Conservation (phyloP, 192 early-diverging fungal species). For the Chytriomyces sp. region DNA sequence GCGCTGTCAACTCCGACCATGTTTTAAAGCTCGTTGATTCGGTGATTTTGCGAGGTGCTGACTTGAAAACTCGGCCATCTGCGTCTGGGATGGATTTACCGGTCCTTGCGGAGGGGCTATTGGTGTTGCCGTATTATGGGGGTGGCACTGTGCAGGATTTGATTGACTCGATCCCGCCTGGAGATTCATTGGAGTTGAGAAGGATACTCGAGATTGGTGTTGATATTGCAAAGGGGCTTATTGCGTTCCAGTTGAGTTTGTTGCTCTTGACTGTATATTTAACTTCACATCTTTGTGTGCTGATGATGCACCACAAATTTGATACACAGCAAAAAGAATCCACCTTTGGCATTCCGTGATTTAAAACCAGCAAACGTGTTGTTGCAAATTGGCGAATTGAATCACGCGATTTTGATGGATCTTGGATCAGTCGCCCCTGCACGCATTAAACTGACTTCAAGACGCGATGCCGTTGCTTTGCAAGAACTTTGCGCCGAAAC, state of each 20-base stretch:
- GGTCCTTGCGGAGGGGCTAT: conserved; percentile 43
- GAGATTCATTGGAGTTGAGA: conserved; percentile 37
- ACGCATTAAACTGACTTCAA: conserved; percentile 39
- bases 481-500: conserved; percentile 59
- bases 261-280: background rate
- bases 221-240: conserved; percentile 51
- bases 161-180: conserved; percentile 48
- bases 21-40: conserved; percentile 50
- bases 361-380: conserved; percentile 62
- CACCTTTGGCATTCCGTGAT: conserved; percentile 56
- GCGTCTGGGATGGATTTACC: conserved; percentile 19
- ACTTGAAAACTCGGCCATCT: background rate
- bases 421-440: conserved; percentile 57
- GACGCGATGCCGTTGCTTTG: conserved; percentile 52
- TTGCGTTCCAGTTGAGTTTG: conserved; percentile 51
- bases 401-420: conserved; percentile 52
- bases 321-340: conserved; percentile 41
- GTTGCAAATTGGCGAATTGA: conserved; percentile 30
- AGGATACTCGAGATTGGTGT: conserved; percentile 46
- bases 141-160: conserved; percentile 55
- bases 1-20: conserved; percentile 40
- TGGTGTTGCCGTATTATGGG: conserved; percentile 51
- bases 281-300: background rate
- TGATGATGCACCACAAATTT: background rate
- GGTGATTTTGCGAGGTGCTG: conserved; percentile 29